These are phyloP conservation scores for Plasmodium cynomolgi DNA, from an alignment of 169 alveolate species.

Conservation along the genomic window DNA sequence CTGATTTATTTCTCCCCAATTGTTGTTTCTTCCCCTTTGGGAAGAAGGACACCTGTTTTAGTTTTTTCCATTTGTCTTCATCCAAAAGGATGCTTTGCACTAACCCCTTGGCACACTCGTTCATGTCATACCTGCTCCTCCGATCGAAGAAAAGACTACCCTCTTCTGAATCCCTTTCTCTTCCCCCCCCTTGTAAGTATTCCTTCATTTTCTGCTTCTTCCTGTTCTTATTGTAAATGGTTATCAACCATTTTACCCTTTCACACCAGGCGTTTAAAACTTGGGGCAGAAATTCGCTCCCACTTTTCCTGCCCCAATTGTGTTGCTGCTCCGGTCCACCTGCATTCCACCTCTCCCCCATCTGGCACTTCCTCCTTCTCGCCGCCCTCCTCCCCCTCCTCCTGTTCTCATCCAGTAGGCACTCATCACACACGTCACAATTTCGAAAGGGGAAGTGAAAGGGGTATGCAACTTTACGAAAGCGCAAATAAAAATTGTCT, in stretches of 20 bases:
- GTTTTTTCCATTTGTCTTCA: not conserved
- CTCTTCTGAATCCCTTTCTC: not conserved
- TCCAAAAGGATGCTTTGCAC: not conserved
- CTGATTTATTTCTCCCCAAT: not conserved
- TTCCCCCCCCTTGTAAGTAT: not conserved
- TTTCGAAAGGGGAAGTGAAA: slow-evolving; percentile 42
- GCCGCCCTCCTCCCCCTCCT: not conserved
- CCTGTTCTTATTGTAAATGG: slow-evolving; percentile 36
- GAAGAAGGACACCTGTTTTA: slow-evolving; percentile 11
- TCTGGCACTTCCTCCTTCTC: too few relatives aligned
- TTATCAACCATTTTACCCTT: slow-evolving; percentile 25
- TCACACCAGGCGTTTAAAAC: slow-evolving; percentile 51
- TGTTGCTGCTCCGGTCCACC: not conserved
- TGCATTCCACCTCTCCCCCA: not conserved
- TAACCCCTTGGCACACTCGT: slow-evolving; percentile 44
- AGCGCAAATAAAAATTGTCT: slow-evolving; percentile 41
- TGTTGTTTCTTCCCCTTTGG: not conserved
- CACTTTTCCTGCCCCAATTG: not conserved
- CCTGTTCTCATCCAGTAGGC: slow-evolving; percentile 9
- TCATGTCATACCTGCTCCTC: slow-evolving; percentile 55
- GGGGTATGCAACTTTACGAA: slow-evolving; percentile 32
- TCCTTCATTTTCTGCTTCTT: slow-evolving; percentile 22
- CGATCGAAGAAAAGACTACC: not conserved
- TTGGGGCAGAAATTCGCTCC: slow-evolving; percentile 29
- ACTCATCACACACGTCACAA: slow-evolving; percentile 30